Evolutionary conservation across 768 basidiomycete species (phyloP), one percentile per base, ranked within the genome.

Genomic region (Multifurca ochricompacta): DNA sequence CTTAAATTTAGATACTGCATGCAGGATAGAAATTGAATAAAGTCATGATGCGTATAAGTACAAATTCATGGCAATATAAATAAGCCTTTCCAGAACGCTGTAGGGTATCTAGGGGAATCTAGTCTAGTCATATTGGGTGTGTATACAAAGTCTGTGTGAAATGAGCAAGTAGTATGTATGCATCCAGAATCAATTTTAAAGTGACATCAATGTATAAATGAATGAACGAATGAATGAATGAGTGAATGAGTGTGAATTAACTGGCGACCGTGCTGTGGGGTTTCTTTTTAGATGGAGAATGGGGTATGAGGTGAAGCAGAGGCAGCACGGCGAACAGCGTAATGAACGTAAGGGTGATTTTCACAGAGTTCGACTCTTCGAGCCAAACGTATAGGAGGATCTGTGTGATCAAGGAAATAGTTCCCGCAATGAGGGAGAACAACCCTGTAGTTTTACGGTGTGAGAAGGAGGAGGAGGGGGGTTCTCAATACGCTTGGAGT

Each of bases 381-480:
- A 57, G 44, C 56, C 56, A 57, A 6, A 57, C 19, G 21, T 47
- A 57, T 28, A 57, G 23, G 16, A 57, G 45, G 1, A 57, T 8
- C 27, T 57, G 56, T 7, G 45, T 36, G 32, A 57, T 14, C 0
- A 57, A 13, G 6, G 32, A 57, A 28, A 57, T 13, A 7, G 32
- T 19, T 2, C 50, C 50, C 1, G 39, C 50, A 21, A 57, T 2
- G 27, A 57, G 56, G 27, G 50, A 57, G 40, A 57, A 42, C 16
- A 57, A 16, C 56, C 56, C 56, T 56, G 11, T 14, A 27, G 42
- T 19, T 27, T 8, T 25, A 16, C 27, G 41, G 21, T 14, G 36
- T 54, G n/a, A 54, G 32, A 25, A 48, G 18, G 4, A n/a, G 13
- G 13, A 11, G 4, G 23, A 5, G 16, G n/a, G 6, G 16, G 10